Conservation (phyloP, 805 yeast species). For the Brettanomyces naardenensis region DNA sequence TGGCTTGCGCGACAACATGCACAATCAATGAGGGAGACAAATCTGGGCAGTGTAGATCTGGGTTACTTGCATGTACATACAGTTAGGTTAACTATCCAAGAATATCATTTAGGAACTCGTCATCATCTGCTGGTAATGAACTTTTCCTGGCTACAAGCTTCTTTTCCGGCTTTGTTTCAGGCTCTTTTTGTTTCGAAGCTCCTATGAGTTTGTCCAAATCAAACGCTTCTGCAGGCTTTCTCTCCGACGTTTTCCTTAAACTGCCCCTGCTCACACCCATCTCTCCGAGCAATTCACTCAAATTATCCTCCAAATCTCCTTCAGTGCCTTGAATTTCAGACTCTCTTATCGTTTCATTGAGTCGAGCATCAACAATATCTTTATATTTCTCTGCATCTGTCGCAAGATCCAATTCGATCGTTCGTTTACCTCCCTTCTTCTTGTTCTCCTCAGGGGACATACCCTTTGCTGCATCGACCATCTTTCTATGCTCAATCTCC, state of each 20-base stretch:
- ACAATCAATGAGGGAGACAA: too few relatives aligned
- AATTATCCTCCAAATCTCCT: slow-evolving; percentile 6
- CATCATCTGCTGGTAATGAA: slow-evolving; percentile 1
- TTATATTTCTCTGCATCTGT: slow-evolving; percentile 11
- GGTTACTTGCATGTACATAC: too few relatives aligned
- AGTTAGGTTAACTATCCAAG: too few relatives aligned
- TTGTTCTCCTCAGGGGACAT: neutral
- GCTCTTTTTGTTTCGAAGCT: neutral
- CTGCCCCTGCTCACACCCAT: slow-evolving; percentile 6
- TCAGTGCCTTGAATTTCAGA: neutral
- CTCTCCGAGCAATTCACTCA: slow-evolving; percentile 10
- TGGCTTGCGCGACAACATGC: too few relatives aligned
- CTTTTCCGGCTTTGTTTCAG: neutral
- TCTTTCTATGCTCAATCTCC: slow-evolving; percentile 11
- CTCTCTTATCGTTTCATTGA: neutral
- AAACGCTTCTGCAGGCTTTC: neutral
- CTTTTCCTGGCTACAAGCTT: neutral
- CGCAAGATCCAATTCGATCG: slow-evolving; percentile 8
- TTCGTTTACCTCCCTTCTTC: neutral
- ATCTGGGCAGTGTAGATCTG: too few relatives aligned
- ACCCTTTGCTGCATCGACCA: slow-evolving; percentile 6
- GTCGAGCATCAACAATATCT: slow-evolving; percentile 6
- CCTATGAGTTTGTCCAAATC: slow-evolving; percentile 7
- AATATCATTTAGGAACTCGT: slow-evolving; percentile 5
- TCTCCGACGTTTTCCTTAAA: neutral